Conservation (phyloP, 208 protist species). For the Naegleria lovaniensis region DNA sequence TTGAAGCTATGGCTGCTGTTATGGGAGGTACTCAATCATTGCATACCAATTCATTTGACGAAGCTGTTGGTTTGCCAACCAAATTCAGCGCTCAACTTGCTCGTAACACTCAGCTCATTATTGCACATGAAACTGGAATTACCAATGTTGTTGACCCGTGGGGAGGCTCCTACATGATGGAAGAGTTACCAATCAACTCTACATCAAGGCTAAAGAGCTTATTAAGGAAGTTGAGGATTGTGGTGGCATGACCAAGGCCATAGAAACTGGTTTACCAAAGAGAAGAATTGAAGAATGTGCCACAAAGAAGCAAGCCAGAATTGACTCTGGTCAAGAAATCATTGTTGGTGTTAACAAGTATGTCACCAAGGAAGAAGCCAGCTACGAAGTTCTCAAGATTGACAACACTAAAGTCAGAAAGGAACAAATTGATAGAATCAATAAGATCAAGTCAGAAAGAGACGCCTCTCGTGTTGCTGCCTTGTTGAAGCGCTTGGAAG, state of each 20-base stretch:
- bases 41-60: slow-evolving; percentile 90
- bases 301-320: slow-evolving; percentile 73
- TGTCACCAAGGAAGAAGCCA: slow-evolving; percentile 53
- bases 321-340: slow-evolving; percentile 71
- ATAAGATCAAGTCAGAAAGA: slow-evolving; percentile 55
- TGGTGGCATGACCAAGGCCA: slow-evolving; percentile 71
- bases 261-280: slow-evolving; percentile 84
- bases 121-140: slow-evolving; percentile 84
- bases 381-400: slow-evolving; percentile 70
- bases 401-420: slow-evolving; percentile 75
- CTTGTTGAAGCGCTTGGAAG: slow-evolving; percentile 57
- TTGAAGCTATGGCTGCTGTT: slow-evolving; percentile 91
- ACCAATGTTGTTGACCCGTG: slow-evolving; percentile 65
- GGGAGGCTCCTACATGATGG: slow-evolving; percentile 88
- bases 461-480: slow-evolving; percentile 51
- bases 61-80: slow-evolving; percentile 86
- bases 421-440: slow-evolving; percentile 59
- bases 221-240: slow-evolving; percentile 78
- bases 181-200: slow-evolving; percentile 82
- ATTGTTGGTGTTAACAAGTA: slow-evolving; percentile 94
- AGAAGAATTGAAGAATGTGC: slow-evolving; percentile 86
- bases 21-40: slow-evolving; percentile 81
- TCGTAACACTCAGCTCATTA: slow-evolving; percentile 90
- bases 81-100: slow-evolving; percentile 77
- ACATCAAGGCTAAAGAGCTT: slow-evolving; percentile 60